These are phyloP conservation scores for Lasiosphaeriaceae sp. DNA, from an alignment of 495 filamentous ascomycete species.

Conservation along the genomic window DNA sequence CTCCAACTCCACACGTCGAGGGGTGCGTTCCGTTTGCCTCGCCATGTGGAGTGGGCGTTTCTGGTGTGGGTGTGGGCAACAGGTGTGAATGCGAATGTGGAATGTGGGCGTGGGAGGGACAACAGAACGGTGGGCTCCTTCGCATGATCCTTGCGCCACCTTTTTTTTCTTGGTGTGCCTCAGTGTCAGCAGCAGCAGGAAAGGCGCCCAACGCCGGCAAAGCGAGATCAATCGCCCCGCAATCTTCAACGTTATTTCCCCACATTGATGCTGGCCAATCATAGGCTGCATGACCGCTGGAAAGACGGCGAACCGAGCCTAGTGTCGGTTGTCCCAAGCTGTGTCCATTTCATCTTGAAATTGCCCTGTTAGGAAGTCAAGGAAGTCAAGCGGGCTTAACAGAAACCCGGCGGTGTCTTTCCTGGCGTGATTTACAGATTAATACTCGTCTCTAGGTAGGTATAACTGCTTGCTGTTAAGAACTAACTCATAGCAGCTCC, in stretches of 20 bases:
- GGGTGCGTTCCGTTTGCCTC: not conserved
- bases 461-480: not conserved
- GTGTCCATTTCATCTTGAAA: not conserved
- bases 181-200: no score
- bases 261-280: conserved; percentile 24
- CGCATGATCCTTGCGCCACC: no score
- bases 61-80: no score
- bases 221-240: no score
- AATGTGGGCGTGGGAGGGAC: no score
- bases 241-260: conserved; percentile 9
- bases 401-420: no score
- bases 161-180: no score
- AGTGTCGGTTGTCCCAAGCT: not conserved
- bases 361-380: not conserved
- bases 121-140: no score
- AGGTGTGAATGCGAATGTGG: not conserved
- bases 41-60: not conserved
- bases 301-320: conserved; percentile 30
- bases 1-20: not conserved
- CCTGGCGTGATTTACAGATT: no score
- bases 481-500: not conserved
- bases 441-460: no score
- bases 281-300: conserved; percentile 18
- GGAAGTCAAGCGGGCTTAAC: no score
- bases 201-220: no score